Base-by-base conservation (phyloP, 1,284 basidiomycete species). In the Ceratobasidium sp. region DNA sequence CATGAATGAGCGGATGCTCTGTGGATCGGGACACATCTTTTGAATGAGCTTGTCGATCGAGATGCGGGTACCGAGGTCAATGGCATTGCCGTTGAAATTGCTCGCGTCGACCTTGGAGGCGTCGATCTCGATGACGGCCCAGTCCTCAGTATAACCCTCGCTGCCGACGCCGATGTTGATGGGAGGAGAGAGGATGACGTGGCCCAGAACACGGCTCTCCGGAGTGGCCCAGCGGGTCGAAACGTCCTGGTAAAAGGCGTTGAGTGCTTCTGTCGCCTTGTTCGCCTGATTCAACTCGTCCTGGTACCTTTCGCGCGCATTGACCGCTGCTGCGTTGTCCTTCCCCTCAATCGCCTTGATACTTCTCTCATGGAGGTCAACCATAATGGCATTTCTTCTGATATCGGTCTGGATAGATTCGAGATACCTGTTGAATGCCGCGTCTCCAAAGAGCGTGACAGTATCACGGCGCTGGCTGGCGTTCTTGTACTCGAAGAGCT, bases 81-180 rank as follows among this genome's bases (percentile, higher is more conserved):
- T 75, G 27, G 13, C 43, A 61, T 76, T 74, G 43, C 69, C 71
- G 0, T 39, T 51, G 51, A 76, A 76, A 48, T 76, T 74, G 41
- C 14, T 64, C 37, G 11, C n/a, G 71, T 74, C 72, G 53, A 77
- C 34, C 37, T 66, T 66, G 61, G 68, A 49, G 39, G 16, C 14
- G 74, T 75, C 75, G 54, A 76, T 51, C 63, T 76, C 76, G 54
- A 76, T 46, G 13, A 76, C 29, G 31, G 75, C 75, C 75, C 76
- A 77, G 53, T 77, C 76, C 56, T 75, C 76, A 8, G 74, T 77
- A 48, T 43, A 76, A 5, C 74, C 9, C 7, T 64, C 49, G 22
- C 29, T 31, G 31, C 76, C 75, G 39, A 76, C 29, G 27, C 39
- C 49, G 69, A 49, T 11, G 48, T 9, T 37, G 54, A 76, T 64